Evolutionary conservation across 2,329 filamentous ascomycete species (phyloP), one percentile per base, ranked within the genome.

Genomic region (Botrytis squamosa): DNA sequence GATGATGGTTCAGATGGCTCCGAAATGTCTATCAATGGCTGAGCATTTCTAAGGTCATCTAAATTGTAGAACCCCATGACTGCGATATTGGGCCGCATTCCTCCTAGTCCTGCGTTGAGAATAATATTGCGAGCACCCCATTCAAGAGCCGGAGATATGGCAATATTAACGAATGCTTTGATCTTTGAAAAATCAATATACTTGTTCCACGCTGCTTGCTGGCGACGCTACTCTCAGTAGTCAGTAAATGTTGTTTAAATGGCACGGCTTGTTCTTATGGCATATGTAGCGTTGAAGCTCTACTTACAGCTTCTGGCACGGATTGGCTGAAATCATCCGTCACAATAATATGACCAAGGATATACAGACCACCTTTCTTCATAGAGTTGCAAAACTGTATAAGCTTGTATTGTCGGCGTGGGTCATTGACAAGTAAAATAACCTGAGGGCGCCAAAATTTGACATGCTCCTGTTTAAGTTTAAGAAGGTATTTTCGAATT

Each of bases 401-500:
- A 59, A 97, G 87, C 60, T 93, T 91, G 71, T 92, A 94, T 80
- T 96, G 93, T 9, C 88, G 88, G n/a, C 94, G 88, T 6, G 93
- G 92, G 78, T 96, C 89, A 80, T 95, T 96, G 76, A 96, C 89
- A 71, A 97, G 88, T 0, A 97, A 86, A 66, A 97, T 88, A 62
- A 97, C 95, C 77, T 97, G 94, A 0, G 94, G 94, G 70, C 94
- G 88, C 94, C 94, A 97, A 81, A 97, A 97, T 80, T 97, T 97
- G 82, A 97, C 94, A 80, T 97, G 94, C 78, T 97, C 94, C 52
- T 93, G 93, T 68, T 90, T 91, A 44, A 97, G 84, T n/a, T 93
- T 89, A 44, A 97, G 85, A 44, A 97, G 83, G 79, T 97, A 97
- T 79, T 97, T 97, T 74, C 94, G 88, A 22, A 97, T 93, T 83